Evolutionary conservation across 306 rosid genomes (phyloP).

Genomic region (Carpinus viminea): DNA sequence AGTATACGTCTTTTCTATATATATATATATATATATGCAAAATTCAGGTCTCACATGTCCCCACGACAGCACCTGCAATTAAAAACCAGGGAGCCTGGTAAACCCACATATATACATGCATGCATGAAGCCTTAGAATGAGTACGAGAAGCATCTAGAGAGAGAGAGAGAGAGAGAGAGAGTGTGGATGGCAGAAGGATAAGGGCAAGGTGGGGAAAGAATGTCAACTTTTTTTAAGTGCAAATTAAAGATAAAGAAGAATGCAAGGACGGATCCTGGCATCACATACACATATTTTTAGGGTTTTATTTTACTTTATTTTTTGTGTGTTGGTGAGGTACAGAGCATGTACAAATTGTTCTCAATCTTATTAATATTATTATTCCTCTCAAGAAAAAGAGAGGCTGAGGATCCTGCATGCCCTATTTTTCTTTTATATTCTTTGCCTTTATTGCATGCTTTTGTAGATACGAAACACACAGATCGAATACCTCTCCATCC

Average conservation of each 20-base stretch:
- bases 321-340: conserved; percentile 24
- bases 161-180: background rate
- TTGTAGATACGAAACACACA: conserved; percentile 22
- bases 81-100: conserved; percentile 14
- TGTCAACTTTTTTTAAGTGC: conserved; percentile 37
- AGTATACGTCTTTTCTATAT: background rate
- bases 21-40: background rate
- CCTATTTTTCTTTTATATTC: background rate
- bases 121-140: background rate
- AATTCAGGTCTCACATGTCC: conserved; percentile 32
- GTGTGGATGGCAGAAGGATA: background rate
- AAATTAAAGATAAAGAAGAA: conserved; percentile 28
- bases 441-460: conserved; percentile 28
- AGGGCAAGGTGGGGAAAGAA: conserved; percentile 38
- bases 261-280: conserved; percentile 62
- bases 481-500: conserved; percentile 24
- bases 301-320: background rate
- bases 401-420: background rate
- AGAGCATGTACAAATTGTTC: conserved; percentile 36
- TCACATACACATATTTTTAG: conserved; percentile 30
- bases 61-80: conserved; percentile 34
- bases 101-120: too few species aligned
- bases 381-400: background rate
- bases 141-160: background rate
- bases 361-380: conserved; percentile 4